These are phyloP conservation scores for Aspergillus sp. DNA, from an alignment of 2,329 filamentous ascomycete genomes.

Conservation along the genomic window DNA sequence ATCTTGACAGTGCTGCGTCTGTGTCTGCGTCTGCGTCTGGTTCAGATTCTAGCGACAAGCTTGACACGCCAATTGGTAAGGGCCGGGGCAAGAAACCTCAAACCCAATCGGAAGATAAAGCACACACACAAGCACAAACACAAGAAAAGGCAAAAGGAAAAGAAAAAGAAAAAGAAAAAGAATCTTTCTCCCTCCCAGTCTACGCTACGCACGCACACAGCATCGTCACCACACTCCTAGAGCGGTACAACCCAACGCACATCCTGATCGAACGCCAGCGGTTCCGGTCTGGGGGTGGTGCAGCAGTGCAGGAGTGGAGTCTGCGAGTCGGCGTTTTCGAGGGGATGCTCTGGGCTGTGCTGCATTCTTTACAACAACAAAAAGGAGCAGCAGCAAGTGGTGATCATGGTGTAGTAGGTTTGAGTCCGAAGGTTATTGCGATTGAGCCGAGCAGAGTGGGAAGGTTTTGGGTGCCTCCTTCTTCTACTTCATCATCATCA, in stretches of 20 bases:
- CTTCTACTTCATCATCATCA: background rate
- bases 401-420: background rate
- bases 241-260: conserved; percentile 59
- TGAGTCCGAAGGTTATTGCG: conserved; percentile 2
- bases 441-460: conserved; percentile 19
- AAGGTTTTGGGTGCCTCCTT: conserved; percentile 32
- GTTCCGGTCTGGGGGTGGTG: conserved; percentile 62
- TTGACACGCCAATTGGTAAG: background rate
- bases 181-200: conserved; percentile 51
- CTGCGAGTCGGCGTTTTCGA: conserved; percentile 79
- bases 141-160: background rate
- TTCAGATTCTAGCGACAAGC: conserved; percentile 7
- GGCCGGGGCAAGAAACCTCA: background rate
- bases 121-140: background rate
- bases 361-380: conserved; percentile 54
- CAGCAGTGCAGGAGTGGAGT: conserved; percentile 77
- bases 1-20: conserved; percentile 28
- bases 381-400: conserved; percentile 25
- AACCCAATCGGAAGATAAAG: background rate
- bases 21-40: background rate
- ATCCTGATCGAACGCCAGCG: conserved; percentile 70
- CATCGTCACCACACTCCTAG: conserved; percentile 53
- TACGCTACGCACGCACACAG: conserved; percentile 58
- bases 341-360: conserved; percentile 72
- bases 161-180: background rate